Percentiles rank a stretch among this genome's conserved stretches.
Conservation (phyloP, 1,139 yeast genomes). For the Saccharomyces hybrid region DNA sequence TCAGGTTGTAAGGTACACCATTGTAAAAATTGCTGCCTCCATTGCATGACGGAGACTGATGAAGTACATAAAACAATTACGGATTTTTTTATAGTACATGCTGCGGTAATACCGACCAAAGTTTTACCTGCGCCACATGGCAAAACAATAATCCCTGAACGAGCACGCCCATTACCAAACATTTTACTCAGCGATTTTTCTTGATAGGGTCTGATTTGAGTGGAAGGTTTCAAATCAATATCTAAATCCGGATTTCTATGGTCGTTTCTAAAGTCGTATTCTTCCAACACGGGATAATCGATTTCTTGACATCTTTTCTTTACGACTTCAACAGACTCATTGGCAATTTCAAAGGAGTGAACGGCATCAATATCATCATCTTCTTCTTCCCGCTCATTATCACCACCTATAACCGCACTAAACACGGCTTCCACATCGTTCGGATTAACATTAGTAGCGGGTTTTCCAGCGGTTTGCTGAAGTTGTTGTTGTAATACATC, state of each 20-base stretch:
- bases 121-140: slow-evolving; percentile 99
- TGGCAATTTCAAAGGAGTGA: slow-evolving; percentile 87
- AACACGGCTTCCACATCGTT: slow-evolving; percentile 61
- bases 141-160: slow-evolving; percentile 93
- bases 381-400: slow-evolving; percentile 55
- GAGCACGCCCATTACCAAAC: slow-evolving; percentile 99
- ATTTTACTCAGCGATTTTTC: slow-evolving; percentile 92
- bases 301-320: slow-evolving; percentile 94
- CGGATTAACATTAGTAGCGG: slow-evolving; percentile 19
- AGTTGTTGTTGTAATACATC: not conserved
- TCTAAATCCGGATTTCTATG: slow-evolving; percentile 83
- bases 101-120: slow-evolving; percentile 96
- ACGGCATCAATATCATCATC: slow-evolving; percentile 91
- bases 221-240: slow-evolving; percentile 91
- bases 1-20: slow-evolving; percentile 99
- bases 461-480: not conserved
- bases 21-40: slow-evolving; percentile 97
- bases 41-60: slow-evolving; percentile 97
- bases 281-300: slow-evolving; percentile 95
- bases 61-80: slow-evolving; percentile 95
- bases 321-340: slow-evolving; percentile 86
- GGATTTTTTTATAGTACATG: slow-evolving; percentile 92
- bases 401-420: slow-evolving; percentile 70
- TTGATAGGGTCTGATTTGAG: slow-evolving; percentile 96
- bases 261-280: slow-evolving; percentile 94